Base-by-base conservation (phyloP, 805 yeast species). In the Saccharomycopsis babjevae region DNA sequence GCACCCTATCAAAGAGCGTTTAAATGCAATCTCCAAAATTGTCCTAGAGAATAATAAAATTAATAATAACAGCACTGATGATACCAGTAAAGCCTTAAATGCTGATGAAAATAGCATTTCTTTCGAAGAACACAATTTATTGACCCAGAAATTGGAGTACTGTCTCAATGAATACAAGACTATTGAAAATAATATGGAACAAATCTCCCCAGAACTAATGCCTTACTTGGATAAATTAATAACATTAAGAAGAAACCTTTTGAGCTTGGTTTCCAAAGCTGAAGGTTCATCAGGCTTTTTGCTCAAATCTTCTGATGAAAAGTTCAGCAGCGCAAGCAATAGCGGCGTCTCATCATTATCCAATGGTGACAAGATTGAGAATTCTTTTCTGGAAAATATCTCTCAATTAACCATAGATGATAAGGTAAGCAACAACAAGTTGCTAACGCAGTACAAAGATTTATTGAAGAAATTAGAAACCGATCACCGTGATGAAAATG, bases 1-100 rank as follows among this genome's bases (percentile, higher is more conserved):
- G 65, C 75, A 77, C 62, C 96, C 97, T 1, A 88, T 94, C 57
- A 78, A 82, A 62, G 82, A 79, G 58, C 81, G 98, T 64, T 76
- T 94, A 62, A 76, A 75, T 55, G 96, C 90, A 67, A 88, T 93
- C 59, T 74, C 78, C 57, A 74, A 72, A 20, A 89, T 90, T 62
- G 83, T 91, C 39, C 76, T 75, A 52, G 69, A 70, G 56, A 46
- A 46, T 46, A 46, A 22, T 22, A 22, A 20, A 22, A 28, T 22
- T 13, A 25, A 46, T 13, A 25, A n/a, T 18, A 42, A 2, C 28
- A 77, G 76, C 59, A 68, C 69, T 56, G 66, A 66, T 58, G 65
- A 64, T 22, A 67, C 65, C 57, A 60, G 59, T 28, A 56, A 57
- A 57, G 66, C 65, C 34, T 67, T 65, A 57, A 65, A 62, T 20